These are phyloP conservation scores for Apiospora pterosperma DNA, from an alignment of 2,329 filamentous ascomycete genomes.

Conservation along the genomic window DNA sequence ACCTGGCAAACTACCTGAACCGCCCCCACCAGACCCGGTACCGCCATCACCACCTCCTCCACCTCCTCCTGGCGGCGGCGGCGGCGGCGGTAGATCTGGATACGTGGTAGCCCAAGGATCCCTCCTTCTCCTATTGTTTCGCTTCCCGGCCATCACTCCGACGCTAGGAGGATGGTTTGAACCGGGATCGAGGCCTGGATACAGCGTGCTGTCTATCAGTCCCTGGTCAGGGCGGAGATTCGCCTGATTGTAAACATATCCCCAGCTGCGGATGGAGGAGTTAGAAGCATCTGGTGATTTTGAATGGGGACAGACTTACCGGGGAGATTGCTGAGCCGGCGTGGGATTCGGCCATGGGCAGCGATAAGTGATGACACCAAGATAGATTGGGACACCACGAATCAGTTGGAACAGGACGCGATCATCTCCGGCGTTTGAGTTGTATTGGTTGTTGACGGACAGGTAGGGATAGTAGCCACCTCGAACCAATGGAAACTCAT, in stretches of 20 bases:
- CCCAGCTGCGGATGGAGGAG: no score
- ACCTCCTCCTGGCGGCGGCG: not conserved
- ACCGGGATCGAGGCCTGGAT: no score
- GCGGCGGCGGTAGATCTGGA: no score
- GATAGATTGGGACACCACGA: not conserved
- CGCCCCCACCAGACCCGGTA: not conserved
- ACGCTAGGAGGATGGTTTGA: no score
- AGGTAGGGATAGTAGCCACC: not conserved
- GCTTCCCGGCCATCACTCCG: no score
- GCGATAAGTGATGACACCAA: not conserved
- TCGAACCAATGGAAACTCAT: not conserved
- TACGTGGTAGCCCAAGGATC: no score
- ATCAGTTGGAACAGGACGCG: not conserved
- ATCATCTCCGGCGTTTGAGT: not conserved
- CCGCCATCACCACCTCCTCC: not conserved
- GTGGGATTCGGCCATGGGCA: not conserved
- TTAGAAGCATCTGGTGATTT: no score
- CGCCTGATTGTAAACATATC: no score
- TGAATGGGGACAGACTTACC: not conserved
- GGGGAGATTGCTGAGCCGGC: accelerated
- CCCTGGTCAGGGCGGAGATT: no score
- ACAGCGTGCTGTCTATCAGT: no score
- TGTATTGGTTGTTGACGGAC: accelerated
- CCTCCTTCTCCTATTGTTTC: not conserved
- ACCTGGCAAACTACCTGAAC: not conserved